These are phyloP conservation scores for Adansonia grandidieri DNA, from an alignment of 441 rosid species.

Conservation along the genomic window DNA sequence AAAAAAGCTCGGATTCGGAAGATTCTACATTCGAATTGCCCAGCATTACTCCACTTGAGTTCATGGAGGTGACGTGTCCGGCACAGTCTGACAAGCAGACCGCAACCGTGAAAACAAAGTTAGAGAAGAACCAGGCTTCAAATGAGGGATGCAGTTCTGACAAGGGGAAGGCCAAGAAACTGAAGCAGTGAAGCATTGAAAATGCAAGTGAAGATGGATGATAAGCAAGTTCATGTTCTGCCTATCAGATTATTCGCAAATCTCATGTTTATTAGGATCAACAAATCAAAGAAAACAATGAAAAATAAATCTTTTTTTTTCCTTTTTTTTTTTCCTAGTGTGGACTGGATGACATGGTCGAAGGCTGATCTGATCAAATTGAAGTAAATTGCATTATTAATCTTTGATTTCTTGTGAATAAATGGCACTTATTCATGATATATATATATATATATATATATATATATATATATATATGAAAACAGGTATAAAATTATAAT, in stretches of 20 bases:
- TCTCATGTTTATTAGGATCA: neutral
- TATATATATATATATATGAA: too few relatives aligned
- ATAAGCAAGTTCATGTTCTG: neutral
- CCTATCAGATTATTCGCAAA: neutral
- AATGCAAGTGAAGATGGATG: neutral
- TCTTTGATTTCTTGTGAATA: neutral
- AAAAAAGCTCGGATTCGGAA: neutral
- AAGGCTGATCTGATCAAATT: conserved; percentile 5
- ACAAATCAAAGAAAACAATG: neutral
- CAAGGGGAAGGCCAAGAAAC: neutral
- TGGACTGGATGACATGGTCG: neutral
- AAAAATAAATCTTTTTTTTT: neutral
- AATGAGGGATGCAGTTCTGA: neutral
- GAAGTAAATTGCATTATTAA: neutral
- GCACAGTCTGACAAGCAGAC: neutral
- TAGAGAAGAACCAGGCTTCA: neutral
- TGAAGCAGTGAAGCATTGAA: neutral
- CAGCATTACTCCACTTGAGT: neutral
- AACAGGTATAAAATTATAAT: too few relatives aligned
- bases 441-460: too few relatives aligned
- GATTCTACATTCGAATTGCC: neutral
- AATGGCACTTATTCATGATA: too few relatives aligned
- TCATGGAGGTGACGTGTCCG: neutral
- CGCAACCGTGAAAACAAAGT: neutral
- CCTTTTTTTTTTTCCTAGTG: neutral